Conservation (phyloP, 805 yeast species). For the Candida germanica region DNA sequence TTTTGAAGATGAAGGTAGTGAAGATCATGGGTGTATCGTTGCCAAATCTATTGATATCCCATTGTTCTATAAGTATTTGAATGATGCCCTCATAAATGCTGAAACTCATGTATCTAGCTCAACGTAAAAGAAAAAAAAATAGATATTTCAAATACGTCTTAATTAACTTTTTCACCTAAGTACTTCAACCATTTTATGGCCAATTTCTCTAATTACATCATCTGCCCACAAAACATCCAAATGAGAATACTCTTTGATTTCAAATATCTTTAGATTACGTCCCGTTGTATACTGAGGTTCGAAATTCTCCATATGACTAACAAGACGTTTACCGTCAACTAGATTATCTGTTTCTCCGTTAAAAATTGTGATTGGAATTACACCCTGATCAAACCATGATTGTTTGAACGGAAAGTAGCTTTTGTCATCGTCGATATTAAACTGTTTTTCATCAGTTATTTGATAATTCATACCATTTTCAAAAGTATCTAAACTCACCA, state of each 20-base stretch:
- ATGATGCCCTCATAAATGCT: conserved; percentile 17
- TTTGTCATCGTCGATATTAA: conserved; percentile 28
- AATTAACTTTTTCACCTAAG: not conserved
- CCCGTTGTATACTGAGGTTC: conserved; percentile 48
- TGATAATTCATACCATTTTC: conserved; percentile 23
- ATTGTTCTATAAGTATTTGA: conserved; percentile 16
- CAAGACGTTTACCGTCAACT: conserved; percentile 70
- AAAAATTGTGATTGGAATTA: conserved; percentile 62
- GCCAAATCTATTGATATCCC: conserved; percentile 15
- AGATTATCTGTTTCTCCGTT: conserved; percentile 71
- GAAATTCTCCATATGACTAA: conserved; percentile 56
- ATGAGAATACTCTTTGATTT: conserved; percentile 70
- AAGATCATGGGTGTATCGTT: conserved; percentile 17
- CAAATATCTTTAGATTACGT: conserved; percentile 34
- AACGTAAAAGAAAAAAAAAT: no score
- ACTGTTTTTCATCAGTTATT: conserved; percentile 18
- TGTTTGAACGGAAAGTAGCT: conserved; percentile 51
- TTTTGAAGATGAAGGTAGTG: conserved; percentile 11
- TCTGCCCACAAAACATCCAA: conserved; percentile 92
- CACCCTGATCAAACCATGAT: conserved; percentile 46
- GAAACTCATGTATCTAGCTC: conserved; percentile 12
- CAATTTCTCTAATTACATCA: conserved; percentile 66
- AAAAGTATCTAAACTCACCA: conserved; percentile 31
- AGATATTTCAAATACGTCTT: not conserved
- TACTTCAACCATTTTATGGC: conserved; percentile 25